Percentiles rank a stretch among this genome's conserved stretches.
Evolutionary conservation across 345 rosid genomes (phyloP).

Genomic region (Stellera chamaejasme): DNA sequence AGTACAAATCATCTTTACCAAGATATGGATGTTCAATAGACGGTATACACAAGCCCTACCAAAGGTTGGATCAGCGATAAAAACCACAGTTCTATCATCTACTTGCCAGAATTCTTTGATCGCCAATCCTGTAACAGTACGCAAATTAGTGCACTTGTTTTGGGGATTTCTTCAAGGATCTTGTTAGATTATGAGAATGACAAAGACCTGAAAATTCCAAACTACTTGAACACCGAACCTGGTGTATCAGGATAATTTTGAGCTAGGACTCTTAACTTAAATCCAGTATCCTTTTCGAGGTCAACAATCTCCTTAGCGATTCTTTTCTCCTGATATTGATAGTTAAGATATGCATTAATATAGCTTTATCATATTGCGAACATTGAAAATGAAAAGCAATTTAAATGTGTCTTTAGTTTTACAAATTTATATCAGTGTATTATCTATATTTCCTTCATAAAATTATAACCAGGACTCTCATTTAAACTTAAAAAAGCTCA

Average conservation of each 20-base stretch:
- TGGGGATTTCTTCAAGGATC: conserved; percentile 1
- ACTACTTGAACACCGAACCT: conserved; percentile 26
- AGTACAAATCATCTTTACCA: conserved; percentile 6
- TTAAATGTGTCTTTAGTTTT: too few relatives aligned
- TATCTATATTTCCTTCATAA: too few relatives aligned
- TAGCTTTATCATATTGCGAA: not conserved
- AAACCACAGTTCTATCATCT: conserved; percentile 80
- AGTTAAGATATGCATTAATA: conserved; percentile 4
- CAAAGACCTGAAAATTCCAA: not conserved
- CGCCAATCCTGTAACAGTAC: conserved; percentile 52
- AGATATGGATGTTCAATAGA: conserved; percentile 1
- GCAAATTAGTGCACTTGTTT: not conserved
- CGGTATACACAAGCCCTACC: conserved; percentile 30
- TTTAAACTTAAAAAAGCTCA: too few relatives aligned
- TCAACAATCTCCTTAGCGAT: conserved; percentile 54
- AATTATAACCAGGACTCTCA: too few relatives aligned
- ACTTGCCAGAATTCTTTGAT: conserved; percentile 82
- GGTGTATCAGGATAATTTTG: conserved; percentile 96
- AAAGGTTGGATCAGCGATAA: conserved; percentile 86
- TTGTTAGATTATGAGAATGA: not conserved
- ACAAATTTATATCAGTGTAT: too few relatives aligned
- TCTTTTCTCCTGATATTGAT: conserved; percentile 58
- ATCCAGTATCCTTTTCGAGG: conserved; percentile 84
- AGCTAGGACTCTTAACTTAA: conserved; percentile 75
- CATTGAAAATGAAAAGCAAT: too few relatives aligned